Base-by-base conservation (phyloP, 495 filamentous ascomycete genomes). In the Aspergillus incahuasiensis region DNA sequence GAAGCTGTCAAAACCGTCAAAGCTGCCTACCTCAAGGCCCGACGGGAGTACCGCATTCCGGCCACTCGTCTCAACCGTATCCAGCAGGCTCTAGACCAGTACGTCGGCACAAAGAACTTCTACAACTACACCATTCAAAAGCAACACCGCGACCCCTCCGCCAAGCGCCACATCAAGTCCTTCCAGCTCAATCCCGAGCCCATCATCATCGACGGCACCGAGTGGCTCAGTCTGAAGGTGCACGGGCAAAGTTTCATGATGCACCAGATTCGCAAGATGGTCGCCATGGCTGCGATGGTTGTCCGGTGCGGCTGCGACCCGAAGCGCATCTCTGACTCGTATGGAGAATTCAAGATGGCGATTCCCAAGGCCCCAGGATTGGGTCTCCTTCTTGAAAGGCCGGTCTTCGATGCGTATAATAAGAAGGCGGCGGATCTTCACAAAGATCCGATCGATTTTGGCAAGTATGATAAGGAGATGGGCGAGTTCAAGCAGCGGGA, bases 241-340 rank as follows among this genome's bases (percentile, higher is more conserved):
- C 95, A 97, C 69, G 94, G 94, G 0, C 94, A 98, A 71, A 91
- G 86, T 55, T 98, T 98, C 79, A 98, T 98, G 94, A 98, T 98
- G 94, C 94, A 98, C 68, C 94, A 98, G 71, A 98, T 98, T 69
- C 87, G 94, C 56, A 97, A 96, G 71, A 98, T 98, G 94, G 88
- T 98, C 15, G 89, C 86, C 57, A 91, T 97, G 90, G 88, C 85
- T 35, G 79, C 90, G 8, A 80, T 98, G 52, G 75, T 91, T 5
- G 85, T 92, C 2, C 84, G 94, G 40, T 90, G 87, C 68, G 95
- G 91, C 41, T 83, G 85, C 39, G 77, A 83, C 12, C 75, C 84
- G 19, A 68, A 73, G 3, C 78, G 83, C 25, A 90, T 97, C 54
- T 62, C 68, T 0, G 83, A 95, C 44, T 85, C 81, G 32, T 92